Base-by-base conservation (phyloP, 1,284 basidiomycete species). In the Baeospora myosura region DNA sequence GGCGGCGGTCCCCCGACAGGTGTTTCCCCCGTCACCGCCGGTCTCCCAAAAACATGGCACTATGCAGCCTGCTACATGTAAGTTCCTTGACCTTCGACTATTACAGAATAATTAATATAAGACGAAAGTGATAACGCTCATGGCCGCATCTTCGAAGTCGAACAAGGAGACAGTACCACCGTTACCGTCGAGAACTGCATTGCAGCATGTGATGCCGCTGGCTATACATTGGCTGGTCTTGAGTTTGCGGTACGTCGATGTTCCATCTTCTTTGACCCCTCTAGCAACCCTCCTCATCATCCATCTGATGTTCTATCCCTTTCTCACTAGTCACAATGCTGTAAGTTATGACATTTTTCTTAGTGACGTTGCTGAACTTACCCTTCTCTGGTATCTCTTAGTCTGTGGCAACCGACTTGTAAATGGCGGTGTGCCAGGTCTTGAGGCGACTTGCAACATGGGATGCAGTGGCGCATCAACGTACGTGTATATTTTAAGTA, bases 381-480 rank as follows among this genome's bases (percentile, higher is more conserved):
- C 26, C 26, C 14, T 35, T 28, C 14, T n/a, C n/a, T n/a, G n/a
- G n/a, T n/a, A 25, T 37, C 55, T 47, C 47, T 28, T 46, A 82
- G 81, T 76, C 62, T 88, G 84, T 49, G 80, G 78, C 5, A 65
- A 78, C 46, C 59, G 63, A 17, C 54, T 86, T 28, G 65, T 80
- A 16, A 68, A 75, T 35, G 83, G 79, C 12, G 80, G 76, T 12
- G 68, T 67, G 1, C 29, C 54, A n/a, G 71, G 69, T 1, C 47
- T 60, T 0, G 71, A 71, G 1, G 57, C 65, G 17, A 70, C 71
- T 38, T 88, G 85, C 51, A 73, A 72, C 55, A 81, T 80, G 77
- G 70, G 64, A 2, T 88, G 84, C 47, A 71, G 69, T 21, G 84
- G 79, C 10, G 77, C 75, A 47, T 30, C 74, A n/a, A 67, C 71